These are phyloP conservation scores for Rosa multiflora DNA, from an alignment of 306 rosid genomes.

Conservation along the genomic window DNA sequence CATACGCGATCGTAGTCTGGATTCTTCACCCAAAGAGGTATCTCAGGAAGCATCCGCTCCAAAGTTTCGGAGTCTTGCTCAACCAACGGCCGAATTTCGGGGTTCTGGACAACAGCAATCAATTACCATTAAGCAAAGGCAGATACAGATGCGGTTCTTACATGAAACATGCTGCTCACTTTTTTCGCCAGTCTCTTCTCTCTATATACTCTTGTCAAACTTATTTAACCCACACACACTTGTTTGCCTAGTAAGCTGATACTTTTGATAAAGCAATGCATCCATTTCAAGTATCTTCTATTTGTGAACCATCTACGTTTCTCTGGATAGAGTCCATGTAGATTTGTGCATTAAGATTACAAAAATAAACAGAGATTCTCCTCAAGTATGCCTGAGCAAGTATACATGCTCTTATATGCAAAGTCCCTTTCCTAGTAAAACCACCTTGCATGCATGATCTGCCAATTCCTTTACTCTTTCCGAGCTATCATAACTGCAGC, in stretches of 20 bases:
- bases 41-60: slow-evolving; percentile 82
- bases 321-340: background rate
- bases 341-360: background rate
- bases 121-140: slow-evolving; percentile 9
- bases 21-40: slow-evolving; percentile 89
- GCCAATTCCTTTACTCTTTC: background rate
- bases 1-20: slow-evolving; percentile 92
- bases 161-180: background rate
- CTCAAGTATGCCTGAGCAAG: background rate
- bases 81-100: slow-evolving; percentile 53
- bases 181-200: background rate
- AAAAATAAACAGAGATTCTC: background rate
- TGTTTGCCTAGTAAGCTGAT: background rate
- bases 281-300: background rate
- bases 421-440: background rate
- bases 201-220: background rate
- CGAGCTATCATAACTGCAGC: background rate
- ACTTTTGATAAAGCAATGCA: background rate
- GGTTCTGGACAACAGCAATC: slow-evolving; percentile 45
- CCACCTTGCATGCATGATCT: background rate
- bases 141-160: background rate
- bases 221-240: background rate
- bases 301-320: background rate
- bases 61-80: slow-evolving; percentile 66
- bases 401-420: background rate